Conservation (phyloP, 352 stramenopile genomes). For the Blastocystis sp. region DNA sequence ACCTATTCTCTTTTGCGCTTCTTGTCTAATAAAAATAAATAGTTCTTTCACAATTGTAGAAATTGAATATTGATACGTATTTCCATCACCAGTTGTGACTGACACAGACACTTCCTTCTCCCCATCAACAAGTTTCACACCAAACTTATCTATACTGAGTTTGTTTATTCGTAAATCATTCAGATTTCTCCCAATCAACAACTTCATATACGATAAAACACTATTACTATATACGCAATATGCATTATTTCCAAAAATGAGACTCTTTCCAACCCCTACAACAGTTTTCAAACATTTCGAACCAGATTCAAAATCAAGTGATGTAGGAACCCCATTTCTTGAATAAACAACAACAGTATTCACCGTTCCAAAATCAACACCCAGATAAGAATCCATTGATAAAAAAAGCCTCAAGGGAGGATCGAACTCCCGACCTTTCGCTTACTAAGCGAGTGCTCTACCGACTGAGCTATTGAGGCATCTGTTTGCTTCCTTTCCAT, state of each 20-base stretch:
- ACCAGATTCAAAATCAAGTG: not conserved
- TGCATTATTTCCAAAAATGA: not conserved
- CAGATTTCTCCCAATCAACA: not conserved
- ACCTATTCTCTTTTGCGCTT: not conserved
- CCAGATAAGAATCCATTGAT: not conserved
- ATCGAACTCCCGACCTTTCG: slow-evolving; percentile 54
- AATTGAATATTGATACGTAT: too few relatives aligned
- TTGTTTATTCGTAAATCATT: not conserved
- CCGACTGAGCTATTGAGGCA: slow-evolving; percentile 53
- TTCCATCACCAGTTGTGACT: too few relatives aligned
- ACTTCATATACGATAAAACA: not conserved
- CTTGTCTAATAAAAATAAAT: too few relatives aligned
- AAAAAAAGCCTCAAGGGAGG: slow-evolving; percentile 52
- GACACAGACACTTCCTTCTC: too few relatives aligned
- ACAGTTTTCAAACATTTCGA: not conserved
- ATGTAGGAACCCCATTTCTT: not conserved
- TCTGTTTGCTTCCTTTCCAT: too few relatives aligned
- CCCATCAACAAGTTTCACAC: too few relatives aligned
- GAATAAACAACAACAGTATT: not conserved
- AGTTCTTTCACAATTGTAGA: too few relatives aligned
- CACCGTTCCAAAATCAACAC: not conserved
- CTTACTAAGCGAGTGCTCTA: slow-evolving; percentile 56
- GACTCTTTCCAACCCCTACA: not conserved
- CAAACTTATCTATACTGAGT: too few relatives aligned
- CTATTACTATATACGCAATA: not conserved